Base-by-base conservation (phyloP, 1,284 basidiomycete species). In the Sphagnurus paluster region DNA sequence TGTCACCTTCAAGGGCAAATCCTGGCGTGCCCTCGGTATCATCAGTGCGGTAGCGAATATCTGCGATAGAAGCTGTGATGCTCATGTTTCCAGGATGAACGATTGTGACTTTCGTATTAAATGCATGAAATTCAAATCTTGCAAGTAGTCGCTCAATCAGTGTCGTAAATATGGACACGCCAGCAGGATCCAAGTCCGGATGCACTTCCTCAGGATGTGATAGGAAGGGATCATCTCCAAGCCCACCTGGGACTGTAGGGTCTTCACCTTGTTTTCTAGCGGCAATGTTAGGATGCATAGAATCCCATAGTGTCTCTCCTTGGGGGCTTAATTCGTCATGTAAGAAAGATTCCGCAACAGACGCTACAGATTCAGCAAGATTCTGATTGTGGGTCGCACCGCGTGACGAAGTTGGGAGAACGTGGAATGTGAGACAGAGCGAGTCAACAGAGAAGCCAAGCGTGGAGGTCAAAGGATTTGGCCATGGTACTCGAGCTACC, bases 81-180 rank as follows among this genome's bases (percentile, higher is more conserved):
- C 77, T 78, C n/a, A 82, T 74, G 39, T 76, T 75, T 26, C 70
- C 74, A 4, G 82, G 79, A 59, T 84, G 75, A 19, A 89, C 66
- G 29, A 90, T 51, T 0, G 84, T 84, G 30, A 95, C 69, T 50
- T 70, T 78, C 26, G 86, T 77, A 56, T 90, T 82, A 19, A 70
- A 63, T 20, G 88, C 87, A 54, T 84, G 82, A 58, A 93, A 87
- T 53, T 90, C 80, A 55, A 98, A 87, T 49, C 88, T 78, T 7
- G 90, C 80, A 10, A 97, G 76, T 3, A 97, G 71, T 10, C 85
- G 77, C 63, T 96, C 93, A 38, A 95, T 84, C 34, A 96, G 74
- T 24, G 82, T 79, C 14, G 93, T 87, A 60, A 98, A 86, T 37
- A 96, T 72, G 1, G 90, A 92, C 14, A 93, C 85, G 24, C 87